These are phyloP conservation scores for Phellinidium pouzarii DNA, from an alignment of 1,284 basidiomycete species.

Conservation along the genomic window DNA sequence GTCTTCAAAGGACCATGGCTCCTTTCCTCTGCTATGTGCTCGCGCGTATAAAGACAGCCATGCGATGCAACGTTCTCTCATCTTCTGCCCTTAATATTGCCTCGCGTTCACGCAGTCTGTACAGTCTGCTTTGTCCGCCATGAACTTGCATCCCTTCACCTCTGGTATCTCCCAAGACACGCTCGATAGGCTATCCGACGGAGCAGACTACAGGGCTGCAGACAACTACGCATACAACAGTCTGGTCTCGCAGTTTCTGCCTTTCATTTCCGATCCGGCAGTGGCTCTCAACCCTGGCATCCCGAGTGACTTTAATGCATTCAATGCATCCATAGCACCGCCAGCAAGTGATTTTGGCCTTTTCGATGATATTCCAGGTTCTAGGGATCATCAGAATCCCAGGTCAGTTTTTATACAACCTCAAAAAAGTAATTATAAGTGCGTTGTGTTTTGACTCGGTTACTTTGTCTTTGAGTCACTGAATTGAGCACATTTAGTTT, in stretches of 20 bases:
- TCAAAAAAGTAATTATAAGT: background rate
- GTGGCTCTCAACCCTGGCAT: background rate
- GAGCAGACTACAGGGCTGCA: too few species aligned
- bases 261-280: background rate
- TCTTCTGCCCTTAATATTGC: background rate
- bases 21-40: background rate
- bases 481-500: background rate
- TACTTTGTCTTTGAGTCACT: background rate
- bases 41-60: constrained; percentile 6
- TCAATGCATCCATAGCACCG: background rate
- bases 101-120: background rate
- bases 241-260: background rate
- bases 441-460: background rate
- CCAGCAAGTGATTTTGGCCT: background rate
- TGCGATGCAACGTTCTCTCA: background rate
- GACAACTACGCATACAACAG: background rate
- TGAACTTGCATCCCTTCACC: background rate
- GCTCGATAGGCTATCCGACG: background rate
- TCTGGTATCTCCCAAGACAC: background rate
- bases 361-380: background rate
- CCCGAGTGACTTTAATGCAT: background rate
- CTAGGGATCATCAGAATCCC: background rate
- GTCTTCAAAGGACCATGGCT: constrained; percentile 10
- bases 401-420: background rate
- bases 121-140: background rate